These are phyloP conservation scores for Petunia hybrid DNA, from an alignment of 305 asterid genomes.

Conservation along the genomic window DNA sequence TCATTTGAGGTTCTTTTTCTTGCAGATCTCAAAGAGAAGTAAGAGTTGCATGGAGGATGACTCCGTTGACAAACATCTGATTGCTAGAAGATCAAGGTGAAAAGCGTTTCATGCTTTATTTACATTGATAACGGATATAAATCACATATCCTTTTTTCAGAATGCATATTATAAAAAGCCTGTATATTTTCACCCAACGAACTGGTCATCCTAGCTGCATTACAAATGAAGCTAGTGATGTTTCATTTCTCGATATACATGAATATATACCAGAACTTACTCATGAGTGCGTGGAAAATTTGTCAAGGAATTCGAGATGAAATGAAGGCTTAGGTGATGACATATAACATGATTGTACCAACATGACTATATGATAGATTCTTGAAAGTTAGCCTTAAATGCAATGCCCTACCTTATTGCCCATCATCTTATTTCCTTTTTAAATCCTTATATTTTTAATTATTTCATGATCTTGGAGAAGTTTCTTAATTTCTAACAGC, in stretches of 20 bases:
- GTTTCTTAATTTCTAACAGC: conserved; percentile 21
- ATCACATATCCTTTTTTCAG: not conserved
- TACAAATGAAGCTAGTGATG: conserved; percentile 19
- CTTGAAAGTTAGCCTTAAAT: conserved; percentile 15
- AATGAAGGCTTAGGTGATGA: not conserved
- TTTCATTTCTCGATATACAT: conserved; percentile 6
- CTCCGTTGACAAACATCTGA: conserved; percentile 55
- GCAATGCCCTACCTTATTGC: not conserved
- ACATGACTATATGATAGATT: conserved; percentile 24
- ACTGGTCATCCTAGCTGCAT: conserved; percentile 26
- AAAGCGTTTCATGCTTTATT: conserved; percentile 29
- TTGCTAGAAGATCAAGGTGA: conserved; percentile 84
- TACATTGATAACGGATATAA: not conserved
- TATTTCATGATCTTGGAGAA: conserved; percentile 20
- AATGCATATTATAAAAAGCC: not conserved
- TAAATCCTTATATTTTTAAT: not conserved
- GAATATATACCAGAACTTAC: conserved; percentile 22
- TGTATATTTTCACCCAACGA: not conserved
- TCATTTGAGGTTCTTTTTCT: conserved; percentile 17
- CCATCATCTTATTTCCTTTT: conserved; percentile 16
- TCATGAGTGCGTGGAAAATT: conserved; percentile 1
- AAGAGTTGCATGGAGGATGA: conserved; percentile 49
- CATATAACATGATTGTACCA: conserved; percentile 12
- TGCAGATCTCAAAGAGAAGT: conserved; percentile 65
- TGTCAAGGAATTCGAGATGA: not conserved